Percentiles rank a stretch among this genome's conserved stretches.
Evolutionary conservation across 805 yeast genomes (phyloP).

Genomic region (Alloascoidea africana): DNA sequence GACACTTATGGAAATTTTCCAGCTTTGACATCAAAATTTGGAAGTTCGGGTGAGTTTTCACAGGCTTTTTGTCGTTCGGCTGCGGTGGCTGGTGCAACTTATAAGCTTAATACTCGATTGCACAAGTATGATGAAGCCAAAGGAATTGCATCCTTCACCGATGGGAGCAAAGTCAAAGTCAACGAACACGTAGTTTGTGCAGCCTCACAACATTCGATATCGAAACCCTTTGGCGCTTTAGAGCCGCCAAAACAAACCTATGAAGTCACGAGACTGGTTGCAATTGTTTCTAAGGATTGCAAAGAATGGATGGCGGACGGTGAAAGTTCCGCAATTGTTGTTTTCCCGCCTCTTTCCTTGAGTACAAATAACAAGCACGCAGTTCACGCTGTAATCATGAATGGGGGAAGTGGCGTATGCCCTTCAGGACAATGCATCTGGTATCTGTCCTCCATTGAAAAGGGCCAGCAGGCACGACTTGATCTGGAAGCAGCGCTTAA

Average conservation of each 20-base stretch:
- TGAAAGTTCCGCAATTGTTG: slow-evolving; percentile 77
- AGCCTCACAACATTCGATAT: slow-evolving; percentile 24
- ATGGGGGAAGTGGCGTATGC: slow-evolving; percentile 77
- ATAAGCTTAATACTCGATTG: slow-evolving; percentile 62
- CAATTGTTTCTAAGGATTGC: slow-evolving; percentile 77
- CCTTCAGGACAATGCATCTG: slow-evolving; percentile 81
- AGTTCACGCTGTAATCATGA: slow-evolving; percentile 79
- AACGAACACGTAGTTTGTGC: slow-evolving; percentile 52
- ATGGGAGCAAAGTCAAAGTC: slow-evolving; percentile 61
- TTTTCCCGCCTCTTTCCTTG: slow-evolving; percentile 79
- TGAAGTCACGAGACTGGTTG: slow-evolving; percentile 60
- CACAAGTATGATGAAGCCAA: slow-evolving; percentile 47
- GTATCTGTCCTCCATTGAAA: slow-evolving; percentile 75
- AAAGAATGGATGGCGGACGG: slow-evolving; percentile 82
- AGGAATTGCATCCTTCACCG: slow-evolving; percentile 43
- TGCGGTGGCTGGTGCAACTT: slow-evolving; percentile 94
- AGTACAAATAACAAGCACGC: slow-evolving; percentile 49
- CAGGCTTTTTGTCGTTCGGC: slow-evolving; percentile 97
- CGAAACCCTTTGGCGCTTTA: slow-evolving; percentile 22
- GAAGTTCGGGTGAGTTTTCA: slow-evolving; percentile 90
- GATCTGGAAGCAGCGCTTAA: slow-evolving; percentile 71
- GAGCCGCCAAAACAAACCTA: slow-evolving; percentile 30
- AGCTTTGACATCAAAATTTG: slow-evolving; percentile 79
- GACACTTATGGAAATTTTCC: slow-evolving; percentile 94
- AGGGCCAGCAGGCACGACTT: slow-evolving; percentile 48